A percentile compares a stretch with the other conserved stretches of the same genome.
Evolutionary conservation across 2,329 filamentous ascomycete species (phyloP).

Genomic region (Teratosphaeria epicoccoides): DNA sequence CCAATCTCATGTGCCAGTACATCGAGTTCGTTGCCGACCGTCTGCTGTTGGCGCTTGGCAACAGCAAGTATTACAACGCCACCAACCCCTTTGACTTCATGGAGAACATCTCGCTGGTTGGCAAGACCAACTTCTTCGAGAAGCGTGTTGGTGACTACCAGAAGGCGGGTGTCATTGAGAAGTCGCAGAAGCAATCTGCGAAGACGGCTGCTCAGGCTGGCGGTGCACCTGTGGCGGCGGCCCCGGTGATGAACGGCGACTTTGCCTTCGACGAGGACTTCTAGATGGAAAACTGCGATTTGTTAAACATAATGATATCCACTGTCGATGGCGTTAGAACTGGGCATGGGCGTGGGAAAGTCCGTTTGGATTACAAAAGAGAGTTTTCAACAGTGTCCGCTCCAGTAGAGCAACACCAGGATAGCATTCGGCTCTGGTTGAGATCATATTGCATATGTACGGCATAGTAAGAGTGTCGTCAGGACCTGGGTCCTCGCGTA

Average conservation of each 20-base stretch:
- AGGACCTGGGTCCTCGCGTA: background rate
- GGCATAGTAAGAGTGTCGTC: background rate
- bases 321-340: background rate
- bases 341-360: background rate
- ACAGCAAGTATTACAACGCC: conserved; percentile 84
- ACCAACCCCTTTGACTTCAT: conserved; percentile 99
- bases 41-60: conserved; percentile 83
- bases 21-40: conserved; percentile 99
- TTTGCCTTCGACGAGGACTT: conserved; percentile 97
- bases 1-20: conserved; percentile 97
- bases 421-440: background rate
- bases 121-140: conserved; percentile 99
- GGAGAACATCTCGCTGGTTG: conserved; percentile 97
- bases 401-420: background rate
- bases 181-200: conserved; percentile 48
- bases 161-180: conserved; percentile 97
- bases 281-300: conserved; percentile 40
- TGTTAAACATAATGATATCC: background rate
- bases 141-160: conserved; percentile 99
- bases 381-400: background rate
- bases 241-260: conserved; percentile 52
- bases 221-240: conserved; percentile 26
- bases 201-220: conserved; percentile 30
- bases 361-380: background rate
- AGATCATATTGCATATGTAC: background rate